Base-by-base conservation (phyloP, 2,329 filamentous ascomycete genomes). In the Tolypocladium pustulatum region DNA sequence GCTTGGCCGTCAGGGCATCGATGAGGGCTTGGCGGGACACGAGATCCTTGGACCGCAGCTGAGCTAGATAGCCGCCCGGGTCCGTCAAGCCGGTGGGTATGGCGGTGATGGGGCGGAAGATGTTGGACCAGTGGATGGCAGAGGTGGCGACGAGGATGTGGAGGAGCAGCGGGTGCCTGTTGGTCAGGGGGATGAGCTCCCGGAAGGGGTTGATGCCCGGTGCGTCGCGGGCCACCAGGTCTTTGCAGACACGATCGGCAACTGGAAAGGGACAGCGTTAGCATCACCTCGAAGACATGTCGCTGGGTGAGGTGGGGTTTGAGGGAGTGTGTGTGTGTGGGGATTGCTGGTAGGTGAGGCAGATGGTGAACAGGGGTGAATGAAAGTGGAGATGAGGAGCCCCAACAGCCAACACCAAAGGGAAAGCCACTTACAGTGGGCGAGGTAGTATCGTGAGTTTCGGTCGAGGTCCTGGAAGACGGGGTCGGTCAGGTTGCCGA, bases 401-500 rank as follows among this genome's bases (percentile, higher is more conserved):
- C 10, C 9, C 49, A 34, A 8, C 9, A 13, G 65, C n/a, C 61
- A 59, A 61, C 40, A 41, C 12, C 25, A n/a, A 13, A 27, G 37
- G 17, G 22, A 30, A 1, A 38, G 17, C 4, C 30, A 72, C 77
- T 67, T 67, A 82, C 80, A 82, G 59, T 82, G 78, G 41, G 74
- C 71, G 49, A 82, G 69, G 65, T 82, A 82, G 62, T 73, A 72
- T 60, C 78, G 70, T 34, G 76, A 76, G 51, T 71, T 71, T 25
- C 62, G 68, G 62, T 77, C 75, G 51, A 85, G 74, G 62, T 82
- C 78, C 62, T 82, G 78, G 59, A 84, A 75, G 53, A 84, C 63
- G 15, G 82, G 82, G 65, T 85, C 82, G 34, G 78, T 73, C 55
- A 83, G 69, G 36, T 73, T 66, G 20, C 65, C 59, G n/a, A 60